Conservation (phyloP, 768 basidiomycete species). For the Lactarius hengduanensis region DNA sequence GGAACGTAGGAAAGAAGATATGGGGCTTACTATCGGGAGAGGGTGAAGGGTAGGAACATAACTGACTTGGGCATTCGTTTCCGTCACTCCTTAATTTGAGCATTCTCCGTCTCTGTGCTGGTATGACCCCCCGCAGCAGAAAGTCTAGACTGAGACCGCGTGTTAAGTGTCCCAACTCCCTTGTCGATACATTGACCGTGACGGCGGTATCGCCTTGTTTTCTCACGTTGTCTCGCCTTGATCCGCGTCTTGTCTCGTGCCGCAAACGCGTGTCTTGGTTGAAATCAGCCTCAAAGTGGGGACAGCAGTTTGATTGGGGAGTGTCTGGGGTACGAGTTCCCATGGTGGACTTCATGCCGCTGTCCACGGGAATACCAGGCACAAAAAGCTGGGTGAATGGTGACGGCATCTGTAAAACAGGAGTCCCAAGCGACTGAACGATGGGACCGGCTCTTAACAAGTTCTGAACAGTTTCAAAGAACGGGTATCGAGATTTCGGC, state of each 20-base stretch:
- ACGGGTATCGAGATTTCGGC: constrained; percentile 3
- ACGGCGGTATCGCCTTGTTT: not conserved
- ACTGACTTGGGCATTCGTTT: not conserved
- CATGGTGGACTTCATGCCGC: constrained; percentile 3
- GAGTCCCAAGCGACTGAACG: not conserved
- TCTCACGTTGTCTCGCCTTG: constrained; percentile 1
- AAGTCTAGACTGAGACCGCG: constrained; percentile 4
- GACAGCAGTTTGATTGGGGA: not conserved
- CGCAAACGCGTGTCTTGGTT: not conserved
- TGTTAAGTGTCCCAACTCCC: constrained; percentile 11
- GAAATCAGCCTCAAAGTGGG: not conserved
- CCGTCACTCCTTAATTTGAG: constrained; percentile 11
- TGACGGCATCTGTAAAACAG: constrained; percentile 6
- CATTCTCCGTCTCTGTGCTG: not conserved
- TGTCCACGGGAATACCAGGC: constrained; percentile 8
- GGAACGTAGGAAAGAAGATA: constrained; percentile 41
- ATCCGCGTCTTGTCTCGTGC: constrained; percentile 3
- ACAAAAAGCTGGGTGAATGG: constrained; percentile 1
- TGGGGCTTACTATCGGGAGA: constrained; percentile 34
- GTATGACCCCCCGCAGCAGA: not conserved
- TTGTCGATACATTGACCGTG: not conserved
- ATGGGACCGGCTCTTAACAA: not conserved
- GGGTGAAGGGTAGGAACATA: constrained; percentile 22
- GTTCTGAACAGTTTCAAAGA: not conserved
- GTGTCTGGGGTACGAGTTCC: constrained; percentile 22